Base-by-base conservation (phyloP, 495 filamentous ascomycete genomes). In the Massariosphaeria phaeospora region DNA sequence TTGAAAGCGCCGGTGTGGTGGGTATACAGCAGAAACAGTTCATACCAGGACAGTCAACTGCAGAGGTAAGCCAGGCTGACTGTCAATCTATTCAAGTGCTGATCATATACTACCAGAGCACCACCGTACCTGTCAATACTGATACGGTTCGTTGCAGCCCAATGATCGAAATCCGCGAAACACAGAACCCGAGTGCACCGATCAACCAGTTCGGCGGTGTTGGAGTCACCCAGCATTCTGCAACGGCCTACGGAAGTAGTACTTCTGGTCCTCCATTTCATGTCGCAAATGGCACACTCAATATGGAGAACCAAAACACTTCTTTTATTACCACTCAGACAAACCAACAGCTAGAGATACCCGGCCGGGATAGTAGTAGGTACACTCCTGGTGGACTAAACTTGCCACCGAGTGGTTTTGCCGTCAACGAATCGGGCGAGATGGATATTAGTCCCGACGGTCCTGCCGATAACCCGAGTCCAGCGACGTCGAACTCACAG, bases 1-100 rank as follows among this genome's bases (percentile, higher is more conserved):
- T 96, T 1, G 85, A 91, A 65, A 83, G 85, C 23, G 64, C 69
- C 17, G 72, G 70, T 18, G 39, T 74, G 3, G 17, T 45, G 15
- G 61, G 57, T 20, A 15, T 63, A 11, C 31, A 58, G 25, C 25
- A 30, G 17, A 62, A 57, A 29, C 34, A 47, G 1, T 62, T 48
- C 33, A 11, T 29, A 12, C 31, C 40, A 8, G 41, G 42, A 21
- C 15, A 38, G 2, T 40, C 45, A 15, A 48, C 18, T 2, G 38
- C 17, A 49, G 21, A 38, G 24, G 53, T 62, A 57, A 57, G 59
- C 26, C n/a, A n/a, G n/a, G n/a, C n/a, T n/a, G n/a, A n/a, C n/a
- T n/a, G n/a, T n/a, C n/a, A n/a, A n/a, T n/a, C n/a, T n/a, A n/a
- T n/a, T n/a, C n/a, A n/a, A n/a, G n/a, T n/a, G n/a, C n/a, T n/a